Base-by-base conservation (phyloP, 345 rosid genomes). In the Citrus inodora region DNA sequence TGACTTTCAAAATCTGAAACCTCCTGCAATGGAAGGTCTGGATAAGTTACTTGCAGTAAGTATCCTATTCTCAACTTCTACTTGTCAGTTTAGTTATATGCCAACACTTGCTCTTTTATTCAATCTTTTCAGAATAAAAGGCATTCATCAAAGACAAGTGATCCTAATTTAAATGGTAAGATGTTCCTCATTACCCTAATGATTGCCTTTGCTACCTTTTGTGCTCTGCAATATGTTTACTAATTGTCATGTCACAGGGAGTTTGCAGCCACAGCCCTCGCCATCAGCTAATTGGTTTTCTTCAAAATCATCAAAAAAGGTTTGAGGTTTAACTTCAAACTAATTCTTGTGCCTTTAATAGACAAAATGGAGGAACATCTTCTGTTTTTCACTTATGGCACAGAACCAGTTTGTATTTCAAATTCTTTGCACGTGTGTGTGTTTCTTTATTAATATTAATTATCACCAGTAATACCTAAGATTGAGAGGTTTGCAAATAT, bases 301-400 rank as follows among this genome's bases (percentile, higher is more conserved):
- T 83, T 82, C 99, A 61, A 95, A 90, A 85, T 82, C 97, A 68
- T 83, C 91, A 62, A 92, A 90, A 81, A 93, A 95, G 99, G 99
- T 90, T 70, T 68, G 79, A 74, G 46, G 68, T 81, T 8, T 69
- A 70, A 67, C 35, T 66, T 53, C 9, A 14, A 24, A 33, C 10
- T 71, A 0, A 59, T 37, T 42, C 30, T 21, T 63, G 1, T 27
- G 37, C 27, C 38, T 58, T 33, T 74, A 27, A 7, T 71, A 7
- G 74, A 71, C 11, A 30, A 59, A 22, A 59, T 22, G 27, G 62
- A 59, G 27, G 27, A 59, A 30, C 33, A 10, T 71, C 19, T 17
- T 30, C 19, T 28, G 25, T 17, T 25, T 46, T 42, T 8, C 19
- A 25, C 73, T 40, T 70, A 9, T 70, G 21, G 28, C n/a, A 53